Conservation (phyloP, 345 rosid species). For the Eucalyptus pauciflora region DNA sequence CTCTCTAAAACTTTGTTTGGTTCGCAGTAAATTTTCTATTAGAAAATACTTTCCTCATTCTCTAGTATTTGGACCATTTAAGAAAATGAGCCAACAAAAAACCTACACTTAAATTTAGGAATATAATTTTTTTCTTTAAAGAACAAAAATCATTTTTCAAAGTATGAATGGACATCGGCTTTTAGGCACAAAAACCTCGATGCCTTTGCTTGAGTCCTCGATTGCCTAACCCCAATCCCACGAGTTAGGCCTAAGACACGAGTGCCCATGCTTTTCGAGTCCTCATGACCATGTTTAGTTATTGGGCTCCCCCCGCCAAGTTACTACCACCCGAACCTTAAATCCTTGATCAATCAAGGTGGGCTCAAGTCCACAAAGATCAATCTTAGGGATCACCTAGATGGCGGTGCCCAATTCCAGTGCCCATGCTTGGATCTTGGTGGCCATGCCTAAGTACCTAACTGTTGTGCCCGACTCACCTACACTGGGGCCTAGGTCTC, state of each 20-base stretch:
- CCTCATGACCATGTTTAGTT: not conserved
- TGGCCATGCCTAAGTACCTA: not conserved
- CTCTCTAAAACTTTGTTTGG: not conserved
- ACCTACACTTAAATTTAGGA: not conserved
- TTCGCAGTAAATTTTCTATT: too few species aligned
- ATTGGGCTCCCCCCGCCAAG: not conserved
- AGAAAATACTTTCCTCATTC: not conserved
- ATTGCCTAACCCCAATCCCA: not conserved
- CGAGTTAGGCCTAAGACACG: fast-evolving
- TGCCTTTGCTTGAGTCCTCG: not conserved
- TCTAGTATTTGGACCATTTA: not conserved
- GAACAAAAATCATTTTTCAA: not conserved
- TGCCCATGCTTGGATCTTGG: not conserved
- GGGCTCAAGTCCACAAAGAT: not conserved
- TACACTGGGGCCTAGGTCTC: fast-evolving
- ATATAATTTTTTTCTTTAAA: too few species aligned
- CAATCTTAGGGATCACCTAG: not conserved
- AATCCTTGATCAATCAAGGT: not conserved
- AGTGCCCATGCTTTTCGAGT: not conserved
- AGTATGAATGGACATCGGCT: not conserved
- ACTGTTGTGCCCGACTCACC: not conserved
- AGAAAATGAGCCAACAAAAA: too few species aligned
- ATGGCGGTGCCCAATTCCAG: fast-evolving
- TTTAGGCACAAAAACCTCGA: not conserved
- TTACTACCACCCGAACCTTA: not conserved